Conservation (phyloP, 2,329 filamentous ascomycete species). For the Diaporthe australafricana region DNA sequence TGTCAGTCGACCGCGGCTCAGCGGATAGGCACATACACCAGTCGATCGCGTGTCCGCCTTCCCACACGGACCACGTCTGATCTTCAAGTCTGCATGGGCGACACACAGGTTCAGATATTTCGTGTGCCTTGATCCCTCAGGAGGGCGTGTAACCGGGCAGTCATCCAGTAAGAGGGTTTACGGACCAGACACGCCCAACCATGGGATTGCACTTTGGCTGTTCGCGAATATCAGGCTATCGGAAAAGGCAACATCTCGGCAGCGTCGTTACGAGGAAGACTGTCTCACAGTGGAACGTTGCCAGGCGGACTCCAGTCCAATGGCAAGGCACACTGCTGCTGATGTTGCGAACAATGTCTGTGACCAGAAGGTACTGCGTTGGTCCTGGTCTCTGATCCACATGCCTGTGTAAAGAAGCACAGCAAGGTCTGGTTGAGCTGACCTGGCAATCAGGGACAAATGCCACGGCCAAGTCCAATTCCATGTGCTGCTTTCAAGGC, state of each 20-base stretch:
- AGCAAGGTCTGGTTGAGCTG: background rate
- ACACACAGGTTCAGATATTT: background rate
- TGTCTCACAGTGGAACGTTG: slow-evolving; percentile 19
- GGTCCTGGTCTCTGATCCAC: slow-evolving; percentile 16
- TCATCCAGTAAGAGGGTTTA: background rate
- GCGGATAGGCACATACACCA: slow-evolving; percentile 10
- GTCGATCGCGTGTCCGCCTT: background rate
- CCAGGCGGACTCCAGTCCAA: background rate
- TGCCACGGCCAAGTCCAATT: background rate
- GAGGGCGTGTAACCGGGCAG: background rate
- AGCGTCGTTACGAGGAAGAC: background rate
- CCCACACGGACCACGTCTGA: background rate
- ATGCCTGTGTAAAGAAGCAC: background rate
- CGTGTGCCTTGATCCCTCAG: background rate
- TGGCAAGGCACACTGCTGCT: background rate
- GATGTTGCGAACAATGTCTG: background rate
- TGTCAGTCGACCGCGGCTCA: slow-evolving; percentile 21
- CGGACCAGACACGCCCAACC: background rate
- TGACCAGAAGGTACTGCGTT: background rate
- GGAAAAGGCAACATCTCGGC: slow-evolving; percentile 12
- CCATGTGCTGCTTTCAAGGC: background rate
- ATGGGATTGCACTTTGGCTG: too few species aligned
- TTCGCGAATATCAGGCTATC: background rate
- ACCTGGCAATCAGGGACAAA: slow-evolving; percentile 3
- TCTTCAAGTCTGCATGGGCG: background rate